These are phyloP conservation scores for Gossypium raimondii DNA, from an alignment of 345 rosid species.

Conservation along the genomic window DNA sequence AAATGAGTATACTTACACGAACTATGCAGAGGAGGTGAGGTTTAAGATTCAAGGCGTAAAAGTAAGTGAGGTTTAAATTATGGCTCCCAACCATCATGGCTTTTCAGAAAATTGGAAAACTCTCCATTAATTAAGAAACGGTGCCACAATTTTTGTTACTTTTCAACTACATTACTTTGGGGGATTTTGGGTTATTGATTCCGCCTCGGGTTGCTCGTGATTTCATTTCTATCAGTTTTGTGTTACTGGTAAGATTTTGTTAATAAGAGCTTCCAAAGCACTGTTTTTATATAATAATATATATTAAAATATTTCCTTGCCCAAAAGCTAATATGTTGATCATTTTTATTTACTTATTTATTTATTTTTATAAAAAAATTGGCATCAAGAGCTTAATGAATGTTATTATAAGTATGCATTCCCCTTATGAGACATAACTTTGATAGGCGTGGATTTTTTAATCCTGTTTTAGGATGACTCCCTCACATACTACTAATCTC, in stretches of 20 bases:
- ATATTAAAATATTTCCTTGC: no score
- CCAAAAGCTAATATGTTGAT: no score
- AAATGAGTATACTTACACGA: not conserved
- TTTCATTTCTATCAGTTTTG: not conserved
- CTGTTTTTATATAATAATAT: not conserved
- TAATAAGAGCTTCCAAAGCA: not conserved
- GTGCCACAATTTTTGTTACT: not conserved
- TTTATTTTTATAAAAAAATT: no score
- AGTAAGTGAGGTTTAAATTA: not conserved
- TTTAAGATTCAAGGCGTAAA: not conserved
- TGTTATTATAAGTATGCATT: not conserved
- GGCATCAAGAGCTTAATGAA: not conserved
- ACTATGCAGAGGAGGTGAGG: not conserved
- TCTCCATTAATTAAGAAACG: slow-evolving; percentile 12
- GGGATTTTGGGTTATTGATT: not conserved
- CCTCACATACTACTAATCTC: not conserved
- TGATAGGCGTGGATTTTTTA: slow-evolving; percentile 3
- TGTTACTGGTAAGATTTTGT: no score
- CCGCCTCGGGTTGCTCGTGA: slow-evolving; percentile 21
- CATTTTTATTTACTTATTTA: no score
- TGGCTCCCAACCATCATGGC: not conserved
- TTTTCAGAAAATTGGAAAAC: not conserved
- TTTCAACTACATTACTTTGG: slow-evolving; percentile 18
- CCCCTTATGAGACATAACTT: slow-evolving; percentile 4
- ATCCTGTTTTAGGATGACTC: not conserved